Percentiles rank a stretch among this genome's conserved stretches.
Conservation (phyloP, 371 early-diverging fungal species). For the Dipsacomyces acuminosporus region DNA sequence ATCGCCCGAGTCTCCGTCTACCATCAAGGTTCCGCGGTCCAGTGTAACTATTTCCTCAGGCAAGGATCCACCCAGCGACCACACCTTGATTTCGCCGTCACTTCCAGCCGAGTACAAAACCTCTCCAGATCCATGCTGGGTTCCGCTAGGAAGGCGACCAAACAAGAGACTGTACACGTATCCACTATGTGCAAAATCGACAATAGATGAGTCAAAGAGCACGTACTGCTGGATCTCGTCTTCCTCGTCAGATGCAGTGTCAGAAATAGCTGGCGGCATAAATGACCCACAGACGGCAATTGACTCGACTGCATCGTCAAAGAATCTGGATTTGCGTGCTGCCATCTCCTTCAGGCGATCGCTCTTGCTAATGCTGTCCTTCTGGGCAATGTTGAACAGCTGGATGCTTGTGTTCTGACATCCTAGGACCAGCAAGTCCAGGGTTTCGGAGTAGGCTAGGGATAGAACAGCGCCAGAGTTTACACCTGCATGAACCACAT, state of each 20-base stretch:
- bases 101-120: constrained; percentile 69
- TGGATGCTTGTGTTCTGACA: constrained; percentile 81
- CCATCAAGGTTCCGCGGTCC: constrained; percentile 53
- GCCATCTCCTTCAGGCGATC: constrained; percentile 17
- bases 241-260: background rate
- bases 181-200: constrained; percentile 68
- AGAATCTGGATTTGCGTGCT: constrained; percentile 44
- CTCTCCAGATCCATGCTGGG: constrained; percentile 32
- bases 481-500: constrained; percentile 63
- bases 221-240: constrained; percentile 9
- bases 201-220: constrained; percentile 37
- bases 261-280: background rate
- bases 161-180: constrained; percentile 66
- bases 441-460: constrained; percentile 49
- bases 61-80: constrained; percentile 51
- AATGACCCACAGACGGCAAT: constrained; percentile 8
- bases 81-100: constrained; percentile 63
- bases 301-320: constrained; percentile 34
- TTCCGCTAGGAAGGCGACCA: constrained; percentile 48
- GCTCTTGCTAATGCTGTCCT: constrained; percentile 6
- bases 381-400: constrained; percentile 56
- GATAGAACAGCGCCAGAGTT: constrained; percentile 76
- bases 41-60: constrained; percentile 55
- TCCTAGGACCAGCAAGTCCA: constrained; percentile 57
- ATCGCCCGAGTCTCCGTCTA: constrained; percentile 47